Evolutionary conservation across 768 basidiomycete genomes (phyloP).

Genomic region (Lactifluus piperatus): DNA sequence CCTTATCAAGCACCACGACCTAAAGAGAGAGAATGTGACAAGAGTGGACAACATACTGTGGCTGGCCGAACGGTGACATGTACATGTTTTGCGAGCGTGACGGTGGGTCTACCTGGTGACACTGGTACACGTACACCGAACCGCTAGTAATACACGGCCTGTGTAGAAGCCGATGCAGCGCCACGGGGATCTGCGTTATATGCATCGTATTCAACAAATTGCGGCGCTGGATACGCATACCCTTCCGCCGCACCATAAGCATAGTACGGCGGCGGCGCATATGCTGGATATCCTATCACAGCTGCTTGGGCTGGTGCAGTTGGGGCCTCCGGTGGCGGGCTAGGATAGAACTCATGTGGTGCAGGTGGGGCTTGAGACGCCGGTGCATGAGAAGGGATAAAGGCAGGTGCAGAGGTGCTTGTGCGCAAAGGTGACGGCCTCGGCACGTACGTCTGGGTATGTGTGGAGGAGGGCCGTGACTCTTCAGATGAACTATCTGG

Average conservation of each 20-base stretch:
- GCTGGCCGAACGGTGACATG: background rate
- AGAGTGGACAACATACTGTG: background rate
- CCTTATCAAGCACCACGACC: background rate
- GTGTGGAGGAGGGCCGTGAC: background rate
- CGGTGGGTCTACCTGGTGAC: no score
- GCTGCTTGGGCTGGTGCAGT: constrained; percentile 28
- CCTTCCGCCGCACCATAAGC: constrained; percentile 7
- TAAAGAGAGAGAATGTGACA: background rate
- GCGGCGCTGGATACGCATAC: constrained; percentile 7
- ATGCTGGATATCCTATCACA: constrained; percentile 50
- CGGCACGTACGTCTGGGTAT: background rate
- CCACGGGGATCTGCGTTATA: constrained; percentile 6
- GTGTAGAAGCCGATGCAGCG: background rate
- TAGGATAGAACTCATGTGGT: constrained; percentile 25
- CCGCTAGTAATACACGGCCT: constrained; percentile 14
- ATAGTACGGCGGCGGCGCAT: constrained; percentile 25
- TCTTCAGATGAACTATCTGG: constrained; percentile 30
- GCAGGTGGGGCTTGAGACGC: background rate
- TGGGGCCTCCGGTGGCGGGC: constrained; percentile 16
- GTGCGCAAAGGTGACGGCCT: constrained; percentile 35
- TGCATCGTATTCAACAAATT: constrained; percentile 13
- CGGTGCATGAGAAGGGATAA: constrained; percentile 6
- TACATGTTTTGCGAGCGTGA: background rate
- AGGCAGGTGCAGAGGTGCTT: constrained; percentile 5
- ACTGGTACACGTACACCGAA: no score